phyloP scores from a whole-genome alignment of 768 basidiomycete genomes.

The Coprinopsis cinerea region DNA sequence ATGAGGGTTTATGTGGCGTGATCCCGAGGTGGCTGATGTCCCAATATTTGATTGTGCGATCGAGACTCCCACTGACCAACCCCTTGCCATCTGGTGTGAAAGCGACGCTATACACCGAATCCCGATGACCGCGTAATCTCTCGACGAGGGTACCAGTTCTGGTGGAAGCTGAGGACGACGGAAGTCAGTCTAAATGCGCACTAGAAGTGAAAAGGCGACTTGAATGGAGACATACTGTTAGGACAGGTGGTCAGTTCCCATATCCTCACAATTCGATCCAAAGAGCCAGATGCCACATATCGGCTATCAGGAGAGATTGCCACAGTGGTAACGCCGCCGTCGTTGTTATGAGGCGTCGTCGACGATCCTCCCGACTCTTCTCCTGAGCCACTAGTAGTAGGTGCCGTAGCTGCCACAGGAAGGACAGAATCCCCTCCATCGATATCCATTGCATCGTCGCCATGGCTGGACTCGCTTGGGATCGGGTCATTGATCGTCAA shows the following conservation, averaged over 20 bases:
- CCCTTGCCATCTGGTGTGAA: slow-evolving; percentile 90
- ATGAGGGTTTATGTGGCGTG: neutral
- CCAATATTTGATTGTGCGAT: slow-evolving; percentile 81
- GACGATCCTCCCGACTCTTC: neutral
- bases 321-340: slow-evolving; percentile 67
- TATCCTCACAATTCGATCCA: slow-evolving; percentile 68
- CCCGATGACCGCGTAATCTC: slow-evolving; percentile 65
- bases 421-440: neutral
- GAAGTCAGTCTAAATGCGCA: neutral
- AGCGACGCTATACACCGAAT: slow-evolving; percentile 81
- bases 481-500: slow-evolving; percentile 41
- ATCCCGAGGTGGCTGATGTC: slow-evolving; percentile 73
- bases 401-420: neutral
- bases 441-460: slow-evolving; percentile 1
- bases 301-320: slow-evolving; percentile 69
- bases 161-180: slow-evolving; percentile 23
- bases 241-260: slow-evolving; percentile 59
- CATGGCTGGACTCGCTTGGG: too few relatives aligned
- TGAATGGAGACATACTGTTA: neutral
- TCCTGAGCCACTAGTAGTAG: neutral
- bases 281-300: slow-evolving; percentile 54
- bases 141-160: slow-evolving; percentile 57
- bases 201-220: neutral
- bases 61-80: slow-evolving; percentile 82
- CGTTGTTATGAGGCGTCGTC: slow-evolving; percentile 19